Evolutionary conservation across 768 basidiomycete species (phyloP), one percentile per base, ranked within the genome.

Genomic region (Hortiboletus campestris): DNA sequence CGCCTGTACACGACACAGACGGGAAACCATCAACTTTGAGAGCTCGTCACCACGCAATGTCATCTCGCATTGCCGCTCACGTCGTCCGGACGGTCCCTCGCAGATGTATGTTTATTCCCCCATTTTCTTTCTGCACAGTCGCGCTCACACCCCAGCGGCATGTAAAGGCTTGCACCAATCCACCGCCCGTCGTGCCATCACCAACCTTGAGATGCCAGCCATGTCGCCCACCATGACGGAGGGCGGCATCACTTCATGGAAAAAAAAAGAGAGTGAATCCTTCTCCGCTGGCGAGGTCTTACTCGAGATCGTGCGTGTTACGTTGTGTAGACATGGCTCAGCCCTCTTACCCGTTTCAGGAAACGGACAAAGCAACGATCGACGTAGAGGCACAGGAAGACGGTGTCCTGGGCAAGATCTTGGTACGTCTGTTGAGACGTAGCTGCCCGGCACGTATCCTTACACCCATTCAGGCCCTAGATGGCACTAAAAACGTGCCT

Each of bases 361-460:
- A 94, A 80, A 94, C 91, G 41, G 91, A 94, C 79, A 93, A 93
- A 73, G 91, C 96, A 16, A 95, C 94, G 2, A 97, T 98, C 67
- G 97, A 99, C 70, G 96, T 99, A 8, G 97, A 99, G 74, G 94
- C 97, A 14, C 95, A 95, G 73, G 96, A 98, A 31, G 95, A 98
- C 65, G 97, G 97, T 60, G 73, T 98, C 16, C 74, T 99, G 68
- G 95, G 89, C 52, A 98, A 92, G 78, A 96, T 98, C 60, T 63
- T 99, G 65, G 94, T 94, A 66, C 50, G 88, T 75, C 32, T 39
- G 13, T 43, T 19, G 43, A 38, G 34, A 29, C 41, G 10, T 31
- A 0, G 4, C 10, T 6, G 3, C 16, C 5, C 40, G 40, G n/a
- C 42, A 22, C 41, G 10, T 17, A n/a, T 10, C 29, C 56, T 47